Percentiles rank a stretch among this genome's conserved stretches.
Evolutionary conservation across 768 basidiomycete species (phyloP).

Genomic region (Psilocybe tampanensis): DNA sequence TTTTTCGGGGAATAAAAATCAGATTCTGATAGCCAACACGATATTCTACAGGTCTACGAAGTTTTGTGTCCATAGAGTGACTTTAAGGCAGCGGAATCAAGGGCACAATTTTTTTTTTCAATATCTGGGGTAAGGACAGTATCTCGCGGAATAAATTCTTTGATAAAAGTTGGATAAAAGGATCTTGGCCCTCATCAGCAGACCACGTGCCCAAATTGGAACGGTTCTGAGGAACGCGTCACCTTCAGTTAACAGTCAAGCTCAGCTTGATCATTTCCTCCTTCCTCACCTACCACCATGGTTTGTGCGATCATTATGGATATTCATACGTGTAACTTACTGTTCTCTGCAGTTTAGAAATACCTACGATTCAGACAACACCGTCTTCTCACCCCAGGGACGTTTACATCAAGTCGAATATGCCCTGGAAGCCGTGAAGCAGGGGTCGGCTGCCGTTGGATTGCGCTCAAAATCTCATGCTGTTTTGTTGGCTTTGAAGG

Average conservation of each 20-base stretch:
- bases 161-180: too few relatives aligned
- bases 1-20: too few relatives aligned
- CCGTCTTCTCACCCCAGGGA: conserved; percentile 95
- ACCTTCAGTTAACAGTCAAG: conserved; percentile 22
- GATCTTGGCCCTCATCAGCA: neutral
- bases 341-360: conserved; percentile 73
- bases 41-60: too few relatives aligned
- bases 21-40: too few relatives aligned
- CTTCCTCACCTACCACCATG: conserved; percentile 30
- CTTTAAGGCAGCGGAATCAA: too few relatives aligned
- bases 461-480: conserved; percentile 95
- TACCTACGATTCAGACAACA: conserved; percentile 99
- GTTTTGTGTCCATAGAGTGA: too few relatives aligned
- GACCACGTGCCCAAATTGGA: conserved; percentile 22
- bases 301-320: conserved; percentile 22
- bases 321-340: conserved; percentile 26
- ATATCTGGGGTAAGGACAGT: too few relatives aligned
- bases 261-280: conserved; percentile 8
- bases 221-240: conserved; percentile 28
- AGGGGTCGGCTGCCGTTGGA: conserved; percentile 98
- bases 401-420: conserved; percentile 98
- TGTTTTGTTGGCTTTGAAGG: conserved; percentile 91
- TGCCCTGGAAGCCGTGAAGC: conserved; percentile 99
- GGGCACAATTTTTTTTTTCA: too few relatives aligned
- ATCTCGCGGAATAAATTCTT: too few relatives aligned